These are phyloP conservation scores for Podospora didyma DNA, from an alignment of 495 filamentous ascomycete genomes.

Conservation along the genomic window DNA sequence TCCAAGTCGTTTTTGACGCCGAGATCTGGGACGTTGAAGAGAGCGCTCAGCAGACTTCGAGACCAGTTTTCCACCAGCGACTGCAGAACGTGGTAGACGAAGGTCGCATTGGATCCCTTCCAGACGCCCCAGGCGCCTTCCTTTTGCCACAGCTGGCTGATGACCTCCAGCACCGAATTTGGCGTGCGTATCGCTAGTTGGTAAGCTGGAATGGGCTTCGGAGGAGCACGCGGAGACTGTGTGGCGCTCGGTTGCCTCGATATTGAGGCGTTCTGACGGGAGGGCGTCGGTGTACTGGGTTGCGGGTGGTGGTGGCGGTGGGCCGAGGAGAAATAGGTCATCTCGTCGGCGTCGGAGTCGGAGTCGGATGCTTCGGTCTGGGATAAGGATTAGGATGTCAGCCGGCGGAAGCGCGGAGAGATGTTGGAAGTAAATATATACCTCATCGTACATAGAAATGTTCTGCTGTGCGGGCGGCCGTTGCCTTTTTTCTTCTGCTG, in stretches of 20 bases:
- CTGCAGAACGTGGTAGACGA: constrained; percentile 79
- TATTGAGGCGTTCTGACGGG: constrained; percentile 35
- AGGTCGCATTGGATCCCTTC: constrained; percentile 91
- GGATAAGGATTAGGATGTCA: not conserved
- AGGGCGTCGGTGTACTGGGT: constrained; percentile 56
- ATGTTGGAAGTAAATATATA: constrained; percentile 24
- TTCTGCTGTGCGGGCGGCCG: constrained; percentile 34
- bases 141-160: constrained; percentile 81
- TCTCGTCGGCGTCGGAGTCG: constrained; percentile 74
- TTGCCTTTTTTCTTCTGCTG: constrained; percentile 19
- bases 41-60: constrained; percentile 73
- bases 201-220: constrained; percentile 44
- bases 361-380: constrained; percentile 33
- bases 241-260: constrained; percentile 28
- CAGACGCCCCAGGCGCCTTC: constrained; percentile 89
- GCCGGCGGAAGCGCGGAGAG: not conserved
- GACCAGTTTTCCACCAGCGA: constrained; percentile 85
- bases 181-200: constrained; percentile 64
- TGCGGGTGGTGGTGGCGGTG: constrained; percentile 28
- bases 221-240: constrained; percentile 21
- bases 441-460: constrained; percentile 44
- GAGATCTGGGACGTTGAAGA: constrained; percentile 79
- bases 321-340: constrained; percentile 75
- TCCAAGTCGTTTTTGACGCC: constrained; percentile 54
- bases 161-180: constrained; percentile 71